Percentiles rank a stretch among this genome's conserved stretches.
These are phyloP conservation scores for Populus hybrid DNA, from an alignment of 441 rosid genomes.

Conservation along the genomic window DNA sequence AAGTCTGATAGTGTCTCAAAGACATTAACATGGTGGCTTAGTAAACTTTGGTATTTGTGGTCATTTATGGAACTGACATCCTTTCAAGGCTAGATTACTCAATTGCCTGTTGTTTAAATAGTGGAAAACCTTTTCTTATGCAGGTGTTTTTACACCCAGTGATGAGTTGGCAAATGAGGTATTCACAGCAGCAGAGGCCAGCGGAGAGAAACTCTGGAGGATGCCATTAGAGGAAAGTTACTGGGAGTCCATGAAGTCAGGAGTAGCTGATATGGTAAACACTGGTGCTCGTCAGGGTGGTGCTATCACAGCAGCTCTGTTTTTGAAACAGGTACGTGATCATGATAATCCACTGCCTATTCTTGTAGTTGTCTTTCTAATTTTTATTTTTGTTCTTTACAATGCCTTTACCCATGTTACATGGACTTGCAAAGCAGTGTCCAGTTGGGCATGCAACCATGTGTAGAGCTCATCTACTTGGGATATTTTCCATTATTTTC, in stretches of 20 bases:
- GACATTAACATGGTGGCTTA: background rate
- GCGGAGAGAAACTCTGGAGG: conserved; percentile 97
- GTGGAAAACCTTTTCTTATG: background rate
- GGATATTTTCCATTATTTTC: background rate
- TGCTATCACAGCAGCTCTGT: conserved; percentile 84
- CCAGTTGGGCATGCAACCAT: too few relatives aligned
- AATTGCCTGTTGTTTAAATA: background rate
- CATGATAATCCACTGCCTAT: background rate
- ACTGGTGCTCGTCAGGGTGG: conserved; percentile 87
- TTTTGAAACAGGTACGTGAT: conserved; percentile 71
- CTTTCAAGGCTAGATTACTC: background rate
- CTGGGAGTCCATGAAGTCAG: conserved; percentile 97
- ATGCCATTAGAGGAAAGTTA: conserved; percentile 95
- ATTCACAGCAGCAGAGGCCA: conserved; percentile 58
- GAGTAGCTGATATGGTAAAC: conserved; percentile 94
- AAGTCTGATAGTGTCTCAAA: background rate
- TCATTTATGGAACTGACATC: background rate
- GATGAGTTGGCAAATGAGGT: conserved; percentile 87
- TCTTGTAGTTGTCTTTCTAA: background rate
- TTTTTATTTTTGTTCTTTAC: background rate
- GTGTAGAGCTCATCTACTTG: background rate
- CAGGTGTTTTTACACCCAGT: conserved; percentile 83
- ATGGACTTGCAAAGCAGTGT: background rate
- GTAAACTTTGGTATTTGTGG: background rate
- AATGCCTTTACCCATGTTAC: background rate